Percentiles rank a stretch among this genome's conserved stretches.
These are phyloP conservation scores for Suhomyces vadensis DNA, from an alignment of 805 yeast genomes.

Conservation along the genomic window DNA sequence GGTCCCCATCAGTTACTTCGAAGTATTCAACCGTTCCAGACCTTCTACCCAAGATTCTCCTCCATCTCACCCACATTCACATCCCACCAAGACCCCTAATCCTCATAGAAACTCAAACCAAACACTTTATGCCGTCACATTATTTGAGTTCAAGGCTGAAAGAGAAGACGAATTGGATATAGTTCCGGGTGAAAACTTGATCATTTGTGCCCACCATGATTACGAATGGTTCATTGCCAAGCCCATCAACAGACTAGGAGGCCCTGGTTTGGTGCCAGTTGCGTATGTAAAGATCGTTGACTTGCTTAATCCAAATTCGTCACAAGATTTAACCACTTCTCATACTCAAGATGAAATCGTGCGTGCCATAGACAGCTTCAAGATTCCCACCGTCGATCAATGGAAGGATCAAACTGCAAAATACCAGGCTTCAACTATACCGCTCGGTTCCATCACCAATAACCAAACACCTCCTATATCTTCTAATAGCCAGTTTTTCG, in stretches of 20 bases:
- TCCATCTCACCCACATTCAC: slow-evolving; percentile 3
- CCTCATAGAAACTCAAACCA: slow-evolving; percentile 29
- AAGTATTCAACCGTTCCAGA: slow-evolving; percentile 65
- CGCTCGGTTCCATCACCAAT: slow-evolving; percentile 53
- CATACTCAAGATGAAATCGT: slow-evolving; percentile 39
- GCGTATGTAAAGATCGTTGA: slow-evolving; percentile 86
- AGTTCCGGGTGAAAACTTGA: slow-evolving; percentile 80
- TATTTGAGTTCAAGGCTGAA: slow-evolving; percentile 86
- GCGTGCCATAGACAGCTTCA: slow-evolving; percentile 59
- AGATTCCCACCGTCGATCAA: slow-evolving; percentile 89
- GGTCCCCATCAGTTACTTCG: slow-evolving; percentile 86
- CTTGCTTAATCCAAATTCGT: slow-evolving; percentile 46
- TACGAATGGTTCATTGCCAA: slow-evolving; percentile 98
- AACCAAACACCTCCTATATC: slow-evolving; percentile 29
- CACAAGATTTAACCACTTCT: slow-evolving; percentile 52
- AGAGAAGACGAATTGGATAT: slow-evolving; percentile 83
- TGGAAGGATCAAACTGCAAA: slow-evolving; percentile 92
- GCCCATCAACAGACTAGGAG: slow-evolving; percentile 92
- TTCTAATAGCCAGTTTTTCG: slow-evolving; percentile 41
- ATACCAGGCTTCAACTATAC: slow-evolving; percentile 87
- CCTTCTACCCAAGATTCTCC: slow-evolving; percentile 23
- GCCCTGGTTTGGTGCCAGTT: slow-evolving; percentile 95
- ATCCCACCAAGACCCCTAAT: background rate
- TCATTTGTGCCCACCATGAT: slow-evolving; percentile 94
- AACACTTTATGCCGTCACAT: slow-evolving; percentile 78